Conservation (phyloP, 1,139 yeast genomes). For the Wickerhamiella infanticola region DNA sequence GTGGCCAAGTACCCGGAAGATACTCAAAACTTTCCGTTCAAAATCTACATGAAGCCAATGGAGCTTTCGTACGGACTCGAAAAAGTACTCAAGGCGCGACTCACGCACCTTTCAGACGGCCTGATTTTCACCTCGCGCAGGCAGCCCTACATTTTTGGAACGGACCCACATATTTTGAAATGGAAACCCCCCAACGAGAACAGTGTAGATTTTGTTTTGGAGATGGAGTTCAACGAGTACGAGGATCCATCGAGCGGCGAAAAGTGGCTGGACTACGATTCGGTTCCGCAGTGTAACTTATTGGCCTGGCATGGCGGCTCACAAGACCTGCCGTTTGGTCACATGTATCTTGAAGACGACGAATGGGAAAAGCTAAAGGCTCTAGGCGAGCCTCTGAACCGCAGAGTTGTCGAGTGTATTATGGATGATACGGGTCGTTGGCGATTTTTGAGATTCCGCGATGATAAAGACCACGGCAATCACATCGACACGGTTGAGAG, state of each 20-base stretch:
- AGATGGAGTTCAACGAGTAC: conserved; percentile 46
- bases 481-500: conserved; percentile 67
- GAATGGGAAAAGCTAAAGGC: conserved; percentile 73
- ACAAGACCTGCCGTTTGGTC: conserved; percentile 51
- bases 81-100: conserved; percentile 51
- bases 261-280: conserved; percentile 63
- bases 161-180: conserved; percentile 59
- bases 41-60: conserved; percentile 76
- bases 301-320: conserved; percentile 70
- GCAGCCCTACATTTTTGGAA: conserved; percentile 76
- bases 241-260: conserved; percentile 68
- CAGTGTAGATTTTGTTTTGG: conserved; percentile 72
- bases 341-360: conserved; percentile 43
- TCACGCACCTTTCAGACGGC: conserved; percentile 89
- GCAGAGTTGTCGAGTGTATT: conserved; percentile 77
- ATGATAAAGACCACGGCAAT: conserved; percentile 82
- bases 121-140: conserved; percentile 83
- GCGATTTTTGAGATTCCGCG: conserved; percentile 79
- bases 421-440: conserved; percentile 49
- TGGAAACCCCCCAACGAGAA: conserved; percentile 98
- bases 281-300: conserved; percentile 52
- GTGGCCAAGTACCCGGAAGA: conserved; percentile 56
- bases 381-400: conserved; percentile 68
- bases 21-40: conserved; percentile 67
- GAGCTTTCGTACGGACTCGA: conserved; percentile 64